A percentile compares a stretch with the other conserved stretches of the same genome.
phyloP scores from a whole-genome alignment of 2,329 filamentous ascomycete species.

The Penicillium sp. region DNA sequence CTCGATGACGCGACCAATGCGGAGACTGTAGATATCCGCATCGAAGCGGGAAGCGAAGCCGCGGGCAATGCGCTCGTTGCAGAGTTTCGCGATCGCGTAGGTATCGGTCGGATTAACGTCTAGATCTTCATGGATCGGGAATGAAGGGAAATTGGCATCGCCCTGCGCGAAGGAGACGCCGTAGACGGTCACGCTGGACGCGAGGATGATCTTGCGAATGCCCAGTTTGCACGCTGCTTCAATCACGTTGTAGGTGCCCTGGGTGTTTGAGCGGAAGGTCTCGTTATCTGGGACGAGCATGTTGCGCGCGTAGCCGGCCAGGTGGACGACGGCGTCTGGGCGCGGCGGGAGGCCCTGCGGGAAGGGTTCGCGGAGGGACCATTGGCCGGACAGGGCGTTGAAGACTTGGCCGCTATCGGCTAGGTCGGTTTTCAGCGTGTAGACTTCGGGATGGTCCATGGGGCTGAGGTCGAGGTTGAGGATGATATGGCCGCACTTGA shows the following conservation, averaged over 20 bases:
- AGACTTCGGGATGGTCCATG: constrained; percentile 45
- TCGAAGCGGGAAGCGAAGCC: constrained; percentile 58
- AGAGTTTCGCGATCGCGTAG: constrained; percentile 63
- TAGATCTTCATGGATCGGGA: constrained; percentile 62
- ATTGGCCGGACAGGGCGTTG: constrained; percentile 59
- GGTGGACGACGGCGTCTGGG: constrained; percentile 65
- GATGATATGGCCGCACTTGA: constrained; percentile 53
- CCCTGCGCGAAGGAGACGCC: constrained; percentile 66
- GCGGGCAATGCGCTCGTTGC: constrained; percentile 59
- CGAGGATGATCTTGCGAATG: constrained; percentile 63
- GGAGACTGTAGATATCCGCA: constrained; percentile 61
- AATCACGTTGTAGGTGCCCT: constrained; percentile 62
- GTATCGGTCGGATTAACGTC: constrained; percentile 65
- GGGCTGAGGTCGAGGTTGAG: constrained; percentile 58
- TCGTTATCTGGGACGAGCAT: constrained; percentile 65
- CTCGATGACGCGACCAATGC: constrained; percentile 65
- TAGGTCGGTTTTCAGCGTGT: constrained; percentile 60
- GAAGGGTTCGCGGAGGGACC: constrained; percentile 49
- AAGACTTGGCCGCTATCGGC: constrained; percentile 59
- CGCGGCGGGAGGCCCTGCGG: constrained; percentile 39
- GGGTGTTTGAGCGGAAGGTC: constrained; percentile 59
- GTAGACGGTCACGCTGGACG: constrained; percentile 61
- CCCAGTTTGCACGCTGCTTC: constrained; percentile 65
- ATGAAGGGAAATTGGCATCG: constrained; percentile 56
- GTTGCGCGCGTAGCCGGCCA: constrained; percentile 61